phyloP scores from a whole-genome alignment of 140 eudicot species.

The Cichorium intybus region DNA sequence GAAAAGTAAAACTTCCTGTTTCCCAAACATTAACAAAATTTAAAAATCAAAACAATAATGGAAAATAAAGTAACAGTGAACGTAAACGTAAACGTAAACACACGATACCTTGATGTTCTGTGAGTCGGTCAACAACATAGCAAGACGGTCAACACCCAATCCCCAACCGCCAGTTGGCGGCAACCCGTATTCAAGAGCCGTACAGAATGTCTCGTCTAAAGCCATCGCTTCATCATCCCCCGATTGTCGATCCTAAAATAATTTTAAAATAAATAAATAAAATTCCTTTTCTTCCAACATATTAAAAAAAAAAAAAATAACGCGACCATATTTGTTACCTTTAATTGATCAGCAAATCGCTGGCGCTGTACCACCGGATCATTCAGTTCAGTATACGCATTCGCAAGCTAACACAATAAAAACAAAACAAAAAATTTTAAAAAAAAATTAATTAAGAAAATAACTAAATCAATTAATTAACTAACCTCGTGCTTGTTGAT shows the following conservation, averaged over 20 bases:
- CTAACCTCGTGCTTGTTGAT: conserved; percentile 94
- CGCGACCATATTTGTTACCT: conserved; percentile 38
- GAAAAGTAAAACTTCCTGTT: conserved; percentile 88
- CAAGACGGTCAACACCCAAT: conserved; percentile 80
- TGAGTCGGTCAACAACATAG: conserved; percentile 92
- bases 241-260: conserved; percentile 86
- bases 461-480: neutral
- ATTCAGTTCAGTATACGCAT: conserved; percentile 92
- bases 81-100: too few relatives aligned
- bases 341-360: conserved; percentile 91
- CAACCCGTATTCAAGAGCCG: conserved; percentile 89
- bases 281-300: neutral
- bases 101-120: conserved; percentile 85
- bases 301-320: neutral
- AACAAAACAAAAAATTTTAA: neutral
- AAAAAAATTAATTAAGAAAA: neutral
- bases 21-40: neutral
- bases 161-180: conserved; percentile 99
- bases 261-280: neutral
- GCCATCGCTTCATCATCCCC: conserved; percentile 99
- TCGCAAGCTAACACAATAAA: conserved; percentile 56
- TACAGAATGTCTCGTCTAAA: conserved; percentile 86
- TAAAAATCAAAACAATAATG: neutral
- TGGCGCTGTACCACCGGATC: conserved; percentile 97
- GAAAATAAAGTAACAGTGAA: too few relatives aligned